phyloP scores from a whole-genome alignment of 2,329 filamentous ascomycete genomes.

The Xylariales sp. region DNA sequence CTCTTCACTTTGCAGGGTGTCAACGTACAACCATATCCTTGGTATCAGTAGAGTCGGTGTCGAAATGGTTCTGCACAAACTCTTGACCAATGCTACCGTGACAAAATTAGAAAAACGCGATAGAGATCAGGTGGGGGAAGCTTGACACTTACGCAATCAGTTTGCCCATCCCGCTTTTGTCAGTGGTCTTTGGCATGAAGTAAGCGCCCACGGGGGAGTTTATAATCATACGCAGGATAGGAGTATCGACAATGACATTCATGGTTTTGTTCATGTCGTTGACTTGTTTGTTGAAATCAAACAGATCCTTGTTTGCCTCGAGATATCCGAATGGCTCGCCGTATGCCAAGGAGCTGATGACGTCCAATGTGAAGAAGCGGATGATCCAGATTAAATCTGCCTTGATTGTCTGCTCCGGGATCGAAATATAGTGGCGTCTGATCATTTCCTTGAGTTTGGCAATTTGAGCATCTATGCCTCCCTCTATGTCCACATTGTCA shows the following conservation, averaged over 20 bases:
- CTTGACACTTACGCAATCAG: constrained; percentile 10
- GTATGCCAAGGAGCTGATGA: constrained; percentile 19
- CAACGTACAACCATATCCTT: constrained; percentile 18
- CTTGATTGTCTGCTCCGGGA: constrained; percentile 1
- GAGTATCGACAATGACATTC: constrained; percentile 16
- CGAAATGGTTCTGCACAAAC: constrained; percentile 12
- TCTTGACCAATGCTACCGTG: constrained; percentile 11
- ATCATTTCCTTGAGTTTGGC: constrained; percentile 12
- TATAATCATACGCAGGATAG: constrained; percentile 15
- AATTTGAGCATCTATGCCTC: constrained; percentile 13
- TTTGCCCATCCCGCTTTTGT: constrained; percentile 16
- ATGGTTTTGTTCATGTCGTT: constrained; percentile 9
- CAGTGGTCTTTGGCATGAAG: constrained; percentile 18
- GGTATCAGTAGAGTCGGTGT: constrained; percentile 3
- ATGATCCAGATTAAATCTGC: constrained; percentile 13
- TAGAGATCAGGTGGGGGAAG: background rate
- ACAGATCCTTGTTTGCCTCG: constrained; percentile 16
- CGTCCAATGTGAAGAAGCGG: constrained; percentile 18
- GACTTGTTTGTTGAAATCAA: constrained; percentile 14
- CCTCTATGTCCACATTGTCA: constrained; percentile 15
- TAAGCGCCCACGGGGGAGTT: constrained; percentile 13
- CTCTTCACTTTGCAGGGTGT: too few species aligned
- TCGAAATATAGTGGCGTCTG: constrained; percentile 13
- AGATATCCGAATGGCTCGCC: constrained; percentile 22
- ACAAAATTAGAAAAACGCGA: too few species aligned